Conservation (phyloP, 108 stramenopile species). For the Cyclotella sp. region DNA sequence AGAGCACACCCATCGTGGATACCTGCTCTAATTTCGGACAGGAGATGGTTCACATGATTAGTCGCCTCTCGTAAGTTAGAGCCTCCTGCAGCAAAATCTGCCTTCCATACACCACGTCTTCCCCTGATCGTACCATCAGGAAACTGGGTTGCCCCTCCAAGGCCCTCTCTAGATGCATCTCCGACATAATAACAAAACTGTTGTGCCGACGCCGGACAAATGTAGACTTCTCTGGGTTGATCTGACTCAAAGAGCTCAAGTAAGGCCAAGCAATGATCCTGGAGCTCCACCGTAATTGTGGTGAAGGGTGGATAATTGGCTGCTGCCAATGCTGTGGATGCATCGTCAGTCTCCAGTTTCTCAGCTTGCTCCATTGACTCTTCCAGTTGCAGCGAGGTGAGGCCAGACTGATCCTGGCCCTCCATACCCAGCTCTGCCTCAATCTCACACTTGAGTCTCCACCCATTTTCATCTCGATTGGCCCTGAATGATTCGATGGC, state of each 20-base stretch:
- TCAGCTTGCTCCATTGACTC: background rate
- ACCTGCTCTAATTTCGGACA: background rate
- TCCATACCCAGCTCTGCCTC: background rate
- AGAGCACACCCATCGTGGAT: slow-evolving; percentile 16
- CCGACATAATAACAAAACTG: background rate
- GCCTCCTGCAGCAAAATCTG: background rate
- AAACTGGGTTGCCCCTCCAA: slow-evolving; percentile 4
- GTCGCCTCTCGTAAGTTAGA: slow-evolving; percentile 14
- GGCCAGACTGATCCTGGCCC: background rate
- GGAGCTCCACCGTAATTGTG: background rate
- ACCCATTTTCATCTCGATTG: slow-evolving; percentile 13
- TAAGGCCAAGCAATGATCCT: background rate
- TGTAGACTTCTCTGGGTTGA: background rate
- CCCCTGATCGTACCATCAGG: background rate
- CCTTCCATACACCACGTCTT: slow-evolving; percentile 6
- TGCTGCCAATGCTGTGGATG: background rate
- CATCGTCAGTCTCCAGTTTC: background rate
- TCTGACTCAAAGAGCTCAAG: background rate
- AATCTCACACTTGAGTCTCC: background rate
- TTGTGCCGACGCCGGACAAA: background rate
- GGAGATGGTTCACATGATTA: background rate
- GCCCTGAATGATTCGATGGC: slow-evolving; percentile 11
- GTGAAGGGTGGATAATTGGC: background rate
- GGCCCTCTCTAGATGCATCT: slow-evolving; percentile 5
- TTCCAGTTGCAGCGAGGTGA: background rate